Evolutionary conservation across 1,139 yeast species (phyloP).

Genomic region (Taphrina flavorubra): DNA sequence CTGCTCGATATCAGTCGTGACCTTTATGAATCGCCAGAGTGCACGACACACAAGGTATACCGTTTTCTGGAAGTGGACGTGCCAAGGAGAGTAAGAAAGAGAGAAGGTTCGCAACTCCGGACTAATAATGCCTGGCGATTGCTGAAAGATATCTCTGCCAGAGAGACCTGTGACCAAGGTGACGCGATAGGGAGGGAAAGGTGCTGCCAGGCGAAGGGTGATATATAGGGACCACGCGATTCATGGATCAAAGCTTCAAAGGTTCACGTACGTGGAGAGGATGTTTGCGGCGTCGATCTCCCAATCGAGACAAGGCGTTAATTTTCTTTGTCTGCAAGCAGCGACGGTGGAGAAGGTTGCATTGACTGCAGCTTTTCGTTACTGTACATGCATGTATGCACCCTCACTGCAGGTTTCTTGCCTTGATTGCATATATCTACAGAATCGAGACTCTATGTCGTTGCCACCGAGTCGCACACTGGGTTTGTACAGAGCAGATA

Average conservation of each 20-base stretch:
- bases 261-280: slow-evolving; percentile 4
- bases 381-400: too few relatives aligned
- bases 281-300: slow-evolving; percentile 3
- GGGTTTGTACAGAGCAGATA: background rate
- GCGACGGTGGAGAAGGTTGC: background rate
- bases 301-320: background rate
- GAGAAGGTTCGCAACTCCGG: too few relatives aligned
- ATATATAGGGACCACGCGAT: too few relatives aligned
- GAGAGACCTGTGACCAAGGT: slow-evolving; percentile 3
- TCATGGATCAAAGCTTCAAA: background rate
- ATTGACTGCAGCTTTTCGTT: too few relatives aligned
- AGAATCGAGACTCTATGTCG: background rate
- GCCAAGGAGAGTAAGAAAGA: background rate
- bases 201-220: too few relatives aligned
- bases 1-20: too few relatives aligned
- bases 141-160: slow-evolving; percentile 4
- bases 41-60: background rate
- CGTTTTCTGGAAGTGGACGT: background rate
- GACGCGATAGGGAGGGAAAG: too few relatives aligned
- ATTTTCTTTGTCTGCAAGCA: slow-evolving; percentile 7
- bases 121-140: background rate
- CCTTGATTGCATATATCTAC: background rate
- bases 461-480: background rate
- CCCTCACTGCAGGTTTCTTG: too few relatives aligned
- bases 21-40: background rate